Evolutionary conservation across 768 basidiomycete genomes (phyloP).

Genomic region (Boletellus ananiceps): DNA sequence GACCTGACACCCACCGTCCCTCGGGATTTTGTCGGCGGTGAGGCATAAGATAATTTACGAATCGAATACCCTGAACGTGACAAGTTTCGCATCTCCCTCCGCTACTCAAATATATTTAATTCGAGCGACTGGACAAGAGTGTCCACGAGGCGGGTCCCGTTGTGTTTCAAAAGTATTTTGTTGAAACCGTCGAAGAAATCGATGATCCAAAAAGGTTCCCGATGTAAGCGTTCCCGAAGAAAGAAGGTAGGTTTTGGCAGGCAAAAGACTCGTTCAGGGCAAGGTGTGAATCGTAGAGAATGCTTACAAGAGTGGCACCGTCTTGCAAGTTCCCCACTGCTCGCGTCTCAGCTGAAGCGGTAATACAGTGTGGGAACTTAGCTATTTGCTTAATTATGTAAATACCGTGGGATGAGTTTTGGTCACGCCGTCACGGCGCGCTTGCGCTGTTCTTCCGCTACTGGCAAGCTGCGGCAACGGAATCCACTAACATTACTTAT

Average conservation of each 20-base stretch:
- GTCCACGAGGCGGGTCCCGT: background rate
- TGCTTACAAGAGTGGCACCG: constrained; percentile 2
- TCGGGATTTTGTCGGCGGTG: background rate
- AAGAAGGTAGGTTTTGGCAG: background rate
- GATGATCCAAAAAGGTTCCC: constrained; percentile 1
- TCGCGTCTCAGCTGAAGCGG: too few species aligned
- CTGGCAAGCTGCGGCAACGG: too few species aligned
- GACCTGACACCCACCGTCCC: background rate
- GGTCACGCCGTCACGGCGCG: too few species aligned
- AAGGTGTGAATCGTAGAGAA: constrained; percentile 3
- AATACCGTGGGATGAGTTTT: too few species aligned
- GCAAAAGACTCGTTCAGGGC: constrained; percentile 2
- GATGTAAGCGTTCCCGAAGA: constrained; percentile 6
- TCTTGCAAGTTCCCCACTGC: background rate
- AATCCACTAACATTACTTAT: too few species aligned
- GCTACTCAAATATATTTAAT: background rate
- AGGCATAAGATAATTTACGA: background rate
- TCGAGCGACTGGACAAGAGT: background rate
- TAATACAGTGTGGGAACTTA: too few species aligned
- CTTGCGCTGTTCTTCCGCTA: too few species aligned
- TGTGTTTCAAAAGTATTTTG: too few species aligned
- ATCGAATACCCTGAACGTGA: background rate
- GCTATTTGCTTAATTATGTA: too few species aligned
- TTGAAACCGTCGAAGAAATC: constrained; percentile 2
- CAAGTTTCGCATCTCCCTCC: constrained; percentile 1